Percentiles rank a stretch among this genome's conserved stretches.
These are phyloP conservation scores for Dendrobium chrysotoxum DNA, from an alignment of 106 monocot genomes.

Conservation along the genomic window DNA sequence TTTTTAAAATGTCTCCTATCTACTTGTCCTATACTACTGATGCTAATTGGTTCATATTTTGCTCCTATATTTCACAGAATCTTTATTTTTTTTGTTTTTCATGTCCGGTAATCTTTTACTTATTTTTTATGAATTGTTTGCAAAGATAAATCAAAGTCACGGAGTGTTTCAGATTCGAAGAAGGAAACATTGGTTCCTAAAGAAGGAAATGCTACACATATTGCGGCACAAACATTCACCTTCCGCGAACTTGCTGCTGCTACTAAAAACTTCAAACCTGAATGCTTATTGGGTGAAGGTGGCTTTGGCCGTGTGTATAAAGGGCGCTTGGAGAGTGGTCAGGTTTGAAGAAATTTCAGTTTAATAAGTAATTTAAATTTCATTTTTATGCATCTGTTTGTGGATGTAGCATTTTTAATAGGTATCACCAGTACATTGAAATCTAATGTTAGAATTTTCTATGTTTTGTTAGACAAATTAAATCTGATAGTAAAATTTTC, in stretches of 20 bases:
- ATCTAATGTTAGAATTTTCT: not conserved
- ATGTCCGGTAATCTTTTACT: constrained; percentile 1
- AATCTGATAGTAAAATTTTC: not conserved
- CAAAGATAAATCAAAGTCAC: constrained; percentile 40
- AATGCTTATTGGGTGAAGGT: constrained; percentile 49
- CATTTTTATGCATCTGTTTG: constrained; percentile 3
- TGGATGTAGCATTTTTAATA: not conserved
- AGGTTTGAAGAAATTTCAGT: constrained; percentile 21
- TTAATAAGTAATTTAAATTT: not conserved
- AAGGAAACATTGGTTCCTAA: constrained; percentile 28
- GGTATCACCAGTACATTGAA: not conserved
- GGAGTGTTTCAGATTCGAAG: constrained; percentile 18
- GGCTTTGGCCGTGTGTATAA: constrained; percentile 60
- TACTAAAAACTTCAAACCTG: constrained; percentile 42
- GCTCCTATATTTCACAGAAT: not conserved
- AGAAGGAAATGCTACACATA: constrained; percentile 24
- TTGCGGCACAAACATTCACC: constrained; percentile 46
- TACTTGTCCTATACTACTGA: not conserved
- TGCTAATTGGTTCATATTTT: not conserved
- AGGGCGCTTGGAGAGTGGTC: constrained; percentile 42
- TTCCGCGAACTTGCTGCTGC: constrained; percentile 51
- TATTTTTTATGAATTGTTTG: not conserved
- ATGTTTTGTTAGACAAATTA: not conserved
- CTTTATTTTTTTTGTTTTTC: not conserved
- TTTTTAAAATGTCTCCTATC: not conserved